Evolutionary conservation across 2,329 filamentous ascomycete species (phyloP), one percentile per base, ranked within the genome.

Genomic region (Colletotrichum sp.): DNA sequence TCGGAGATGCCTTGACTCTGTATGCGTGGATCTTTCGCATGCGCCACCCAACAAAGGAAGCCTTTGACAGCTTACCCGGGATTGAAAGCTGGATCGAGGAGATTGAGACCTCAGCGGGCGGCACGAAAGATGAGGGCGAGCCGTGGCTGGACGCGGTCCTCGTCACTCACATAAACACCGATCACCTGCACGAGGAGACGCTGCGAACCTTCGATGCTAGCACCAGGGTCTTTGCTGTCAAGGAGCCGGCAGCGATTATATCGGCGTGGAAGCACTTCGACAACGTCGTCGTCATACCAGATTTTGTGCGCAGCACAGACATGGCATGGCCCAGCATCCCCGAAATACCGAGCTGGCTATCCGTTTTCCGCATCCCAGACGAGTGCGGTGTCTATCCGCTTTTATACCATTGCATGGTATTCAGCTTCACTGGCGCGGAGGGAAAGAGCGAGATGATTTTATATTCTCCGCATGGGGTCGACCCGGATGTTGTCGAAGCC

Each of bases 1-100:
- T 78, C 15, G 83, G 82, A 7, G 60, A 72, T 24, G 21, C 7
- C 63, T 8, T 72, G 7, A 44, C n/a, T 3, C 5, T 28, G 8
- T 67, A 32, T 44, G 39, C 64, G 18, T 60, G 64, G 30, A 32
- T 72, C 63, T 2, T 68, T 5, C 30, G 34, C 18, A 21, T 72
- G 30, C 16, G 12, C 3, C 70, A 65, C 15, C 24, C 10, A 7
- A 7, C n/a, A 12, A 39, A 36, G n/a, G 64, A 67, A 9, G 64
- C 39, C 18, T 59, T 72, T n/a, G 70, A 67, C 62, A 65, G 64
- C 52, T 15, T 44, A 1, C 52, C 34, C n/a, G 63, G 52, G 15
- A 49, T 72, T 34, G 70, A 68, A 39, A 36, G 52, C 1, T 57
- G 64, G 39, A 12, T 72, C 12, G 70, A 34, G 1, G 21, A 32